A percentile compares a stretch with the other conserved stretches of the same genome.
phyloP scores from a whole-genome alignment of 495 filamentous ascomycete species.

The Oidiodendron maius region DNA sequence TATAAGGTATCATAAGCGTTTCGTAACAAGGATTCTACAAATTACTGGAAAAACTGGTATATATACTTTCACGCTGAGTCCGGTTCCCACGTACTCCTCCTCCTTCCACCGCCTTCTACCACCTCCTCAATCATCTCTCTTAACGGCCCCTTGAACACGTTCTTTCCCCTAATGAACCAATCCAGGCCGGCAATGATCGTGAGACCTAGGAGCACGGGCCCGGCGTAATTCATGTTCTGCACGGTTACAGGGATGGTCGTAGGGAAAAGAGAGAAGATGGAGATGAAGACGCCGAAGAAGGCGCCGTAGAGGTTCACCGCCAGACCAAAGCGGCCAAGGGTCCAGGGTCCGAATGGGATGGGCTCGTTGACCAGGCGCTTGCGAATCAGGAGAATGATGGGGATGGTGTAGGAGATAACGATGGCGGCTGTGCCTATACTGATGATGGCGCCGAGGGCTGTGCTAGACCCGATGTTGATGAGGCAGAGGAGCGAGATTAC shows the following conservation, averaged over 20 bases:
- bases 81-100: background rate
- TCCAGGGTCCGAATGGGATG: slow-evolving; percentile 22
- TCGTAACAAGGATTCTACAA: too few relatives aligned
- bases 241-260: slow-evolving; percentile 23
- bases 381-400: slow-evolving; percentile 21
- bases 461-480: slow-evolving; percentile 54
- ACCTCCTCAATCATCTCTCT: background rate
- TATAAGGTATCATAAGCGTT: too few relatives aligned
- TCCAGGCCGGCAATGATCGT: background rate
- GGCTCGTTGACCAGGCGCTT: slow-evolving; percentile 28
- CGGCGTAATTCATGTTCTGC: slow-evolving; percentile 39
- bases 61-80: too few relatives aligned
- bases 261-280: slow-evolving; percentile 38
- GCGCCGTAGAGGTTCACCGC: slow-evolving; percentile 30
- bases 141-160: background rate
- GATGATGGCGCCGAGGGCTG: slow-evolving; percentile 50
- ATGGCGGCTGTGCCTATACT: slow-evolving; percentile 38
- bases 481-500: slow-evolving; percentile 49
- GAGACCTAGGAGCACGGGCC: slow-evolving; percentile 27
- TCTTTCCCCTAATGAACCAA: background rate
- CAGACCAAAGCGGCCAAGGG: slow-evolving; percentile 28
- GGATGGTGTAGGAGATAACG: slow-evolving; percentile 42
- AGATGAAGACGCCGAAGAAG: slow-evolving; percentile 26
- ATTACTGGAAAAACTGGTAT: too few relatives aligned
- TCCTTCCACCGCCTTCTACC: background rate